Evolutionary conservation across 257 asterid genomes (phyloP).

Genomic region (Solanum rostratum): DNA sequence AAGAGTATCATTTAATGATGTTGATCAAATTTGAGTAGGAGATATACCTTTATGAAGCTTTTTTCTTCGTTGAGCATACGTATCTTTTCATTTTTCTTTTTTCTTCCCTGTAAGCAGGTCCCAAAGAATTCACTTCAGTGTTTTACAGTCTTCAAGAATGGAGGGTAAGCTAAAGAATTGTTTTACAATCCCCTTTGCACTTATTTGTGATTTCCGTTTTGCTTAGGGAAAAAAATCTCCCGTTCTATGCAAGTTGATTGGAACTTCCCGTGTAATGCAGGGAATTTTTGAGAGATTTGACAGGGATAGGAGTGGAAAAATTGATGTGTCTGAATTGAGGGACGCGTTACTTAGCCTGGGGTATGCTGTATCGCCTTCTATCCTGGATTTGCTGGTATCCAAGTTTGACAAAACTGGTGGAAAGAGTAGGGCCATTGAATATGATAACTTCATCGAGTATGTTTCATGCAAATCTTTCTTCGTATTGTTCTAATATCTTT

Average conservation of each 20-base stretch:
- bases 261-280: slow-evolving; percentile 22
- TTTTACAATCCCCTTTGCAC: not conserved
- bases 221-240: not conserved
- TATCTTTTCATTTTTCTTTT: not conserved
- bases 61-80: not conserved
- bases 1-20: not conserved
- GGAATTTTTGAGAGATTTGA: slow-evolving; percentile 80
- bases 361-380: slow-evolving; percentile 59
- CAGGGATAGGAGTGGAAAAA: slow-evolving; percentile 85
- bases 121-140: slow-evolving; percentile 79
- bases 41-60: not conserved
- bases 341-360: slow-evolving; percentile 89
- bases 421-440: slow-evolving; percentile 68
- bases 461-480: slow-evolving; percentile 9
- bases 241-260: not conserved
- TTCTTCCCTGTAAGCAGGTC: slow-evolving; percentile 41
- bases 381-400: slow-evolving; percentile 76
- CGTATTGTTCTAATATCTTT: not conserved
- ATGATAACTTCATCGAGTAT: slow-evolving; percentile 94
- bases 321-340: slow-evolving; percentile 66
- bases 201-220: not conserved
- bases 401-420: slow-evolving; percentile 94
- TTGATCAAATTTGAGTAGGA: not conserved
- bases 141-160: slow-evolving; percentile 93
- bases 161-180: slow-evolving; percentile 57